Evolutionary conservation across 139 green algal species (phyloP).

Genomic region (Pleodorina starrii): DNA sequence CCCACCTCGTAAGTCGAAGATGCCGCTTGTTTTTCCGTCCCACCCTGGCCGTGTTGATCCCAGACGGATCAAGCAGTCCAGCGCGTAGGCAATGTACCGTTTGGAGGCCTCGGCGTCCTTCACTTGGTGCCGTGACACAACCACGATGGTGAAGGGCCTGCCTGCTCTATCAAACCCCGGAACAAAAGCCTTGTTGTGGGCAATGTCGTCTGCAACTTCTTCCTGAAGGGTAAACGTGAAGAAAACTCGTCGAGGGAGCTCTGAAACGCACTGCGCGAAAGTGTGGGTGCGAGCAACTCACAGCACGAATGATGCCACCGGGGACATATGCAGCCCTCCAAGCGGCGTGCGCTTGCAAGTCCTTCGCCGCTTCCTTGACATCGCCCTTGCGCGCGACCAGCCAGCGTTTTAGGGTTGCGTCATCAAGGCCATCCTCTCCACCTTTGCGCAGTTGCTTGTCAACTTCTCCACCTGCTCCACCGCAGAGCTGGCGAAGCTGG

Average conservation of each 20-base stretch:
- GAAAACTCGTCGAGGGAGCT: too few relatives aligned
- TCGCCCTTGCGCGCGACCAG: conserved; percentile 33
- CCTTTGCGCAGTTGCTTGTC: conserved; percentile 17
- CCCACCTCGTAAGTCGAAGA: conserved; percentile 47
- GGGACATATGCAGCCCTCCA: conserved; percentile 31
- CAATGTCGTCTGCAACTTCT: neutral
- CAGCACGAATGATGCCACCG: too few relatives aligned
- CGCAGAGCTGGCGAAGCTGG: neutral
- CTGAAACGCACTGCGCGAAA: too few relatives aligned
- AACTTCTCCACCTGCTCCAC: too few relatives aligned
- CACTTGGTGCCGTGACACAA: conserved; percentile 21
- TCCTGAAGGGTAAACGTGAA: neutral
- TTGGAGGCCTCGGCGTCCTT: conserved; percentile 23
- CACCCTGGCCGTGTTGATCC: neutral
- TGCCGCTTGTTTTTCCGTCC: conserved; percentile 44
- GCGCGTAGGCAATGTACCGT: conserved; percentile 18
- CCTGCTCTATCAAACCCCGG: conserved; percentile 1
- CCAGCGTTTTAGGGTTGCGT: conserved; percentile 39
- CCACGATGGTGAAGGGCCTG: conserved; percentile 27
- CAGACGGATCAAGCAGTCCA: conserved; percentile 7
- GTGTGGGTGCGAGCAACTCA: too few relatives aligned
- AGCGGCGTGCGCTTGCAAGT: conserved; percentile 43
- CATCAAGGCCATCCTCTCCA: conserved; percentile 40
- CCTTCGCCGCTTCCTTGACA: conserved; percentile 10
- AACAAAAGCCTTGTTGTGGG: conserved; percentile 43